These are phyloP conservation scores for Venustampulla echinocandica DNA, from an alignment of 495 filamentous ascomycete genomes.

Conservation along the genomic window DNA sequence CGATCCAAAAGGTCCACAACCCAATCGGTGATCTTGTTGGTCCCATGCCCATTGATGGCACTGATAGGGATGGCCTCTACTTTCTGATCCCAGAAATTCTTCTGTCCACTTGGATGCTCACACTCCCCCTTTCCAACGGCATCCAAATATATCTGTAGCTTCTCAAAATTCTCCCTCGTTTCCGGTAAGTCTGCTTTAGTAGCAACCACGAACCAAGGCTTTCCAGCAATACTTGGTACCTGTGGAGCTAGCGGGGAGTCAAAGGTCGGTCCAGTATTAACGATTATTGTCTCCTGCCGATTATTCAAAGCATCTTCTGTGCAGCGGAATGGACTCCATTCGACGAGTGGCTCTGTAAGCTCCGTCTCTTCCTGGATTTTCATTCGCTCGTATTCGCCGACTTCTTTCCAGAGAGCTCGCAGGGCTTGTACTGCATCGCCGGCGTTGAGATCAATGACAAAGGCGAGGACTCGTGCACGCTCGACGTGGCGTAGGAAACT, in stretches of 20 bases:
- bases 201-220: conserved; percentile 96
- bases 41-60: conserved; percentile 77
- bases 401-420: conserved; percentile 78
- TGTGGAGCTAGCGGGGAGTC: conserved; percentile 18
- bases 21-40: conserved; percentile 67
- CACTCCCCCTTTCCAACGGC: conserved; percentile 47
- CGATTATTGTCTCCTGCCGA: conserved; percentile 23
- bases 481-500: conserved; percentile 93
- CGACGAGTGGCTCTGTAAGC: conserved; percentile 31
- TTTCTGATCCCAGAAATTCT: conserved; percentile 56
- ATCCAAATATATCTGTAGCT: conserved; percentile 58
- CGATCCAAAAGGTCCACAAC: conserved; percentile 57
- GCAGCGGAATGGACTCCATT: conserved; percentile 16
- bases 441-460: conserved; percentile 78
- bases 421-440: conserved; percentile 72
- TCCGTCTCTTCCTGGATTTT: conserved; percentile 53
- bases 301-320: conserved; percentile 16
- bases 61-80: conserved; percentile 74
- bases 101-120: conserved; percentile 62
- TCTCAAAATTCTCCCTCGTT: conserved; percentile 67
- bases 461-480: conserved; percentile 83
- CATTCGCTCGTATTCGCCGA: conserved; percentile 74
- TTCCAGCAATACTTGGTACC: conserved; percentile 60
- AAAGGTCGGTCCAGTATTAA: conserved; percentile 25
- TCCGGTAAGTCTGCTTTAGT: conserved; percentile 83